phyloP scores from a whole-genome alignment of 441 rosid genomes.

The Eutrema salsugineum region DNA sequence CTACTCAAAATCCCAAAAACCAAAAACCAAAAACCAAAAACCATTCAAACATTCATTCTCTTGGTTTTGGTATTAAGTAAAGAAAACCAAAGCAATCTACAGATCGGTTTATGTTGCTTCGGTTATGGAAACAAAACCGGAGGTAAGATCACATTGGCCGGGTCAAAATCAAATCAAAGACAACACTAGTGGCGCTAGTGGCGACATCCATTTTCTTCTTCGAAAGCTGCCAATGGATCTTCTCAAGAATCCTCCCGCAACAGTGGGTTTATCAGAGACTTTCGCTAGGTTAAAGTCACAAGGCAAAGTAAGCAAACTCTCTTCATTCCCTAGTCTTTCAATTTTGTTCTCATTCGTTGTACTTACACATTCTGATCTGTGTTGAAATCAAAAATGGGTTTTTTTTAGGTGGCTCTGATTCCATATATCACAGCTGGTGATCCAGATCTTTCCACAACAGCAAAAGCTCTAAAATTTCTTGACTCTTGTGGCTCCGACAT shows the following conservation, averaged over 20 bases:
- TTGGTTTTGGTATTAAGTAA: no score
- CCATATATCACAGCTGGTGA: conserved; percentile 97
- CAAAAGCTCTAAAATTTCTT: conserved; percentile 85
- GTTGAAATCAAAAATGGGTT: neutral
- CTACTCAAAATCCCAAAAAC: no score
- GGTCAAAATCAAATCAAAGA: conserved; percentile 6
- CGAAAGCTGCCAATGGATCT: conserved; percentile 49
- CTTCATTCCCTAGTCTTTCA: neutral
- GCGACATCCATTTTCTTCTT: conserved; percentile 26
- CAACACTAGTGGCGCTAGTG: neutral
- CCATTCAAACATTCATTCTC: no score
- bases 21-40: no score
- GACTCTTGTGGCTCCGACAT: conserved; percentile 87
- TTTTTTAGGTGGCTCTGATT: conserved; percentile 74
- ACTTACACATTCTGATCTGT: neutral
- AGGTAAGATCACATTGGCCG: neutral
- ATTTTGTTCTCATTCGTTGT: neutral
- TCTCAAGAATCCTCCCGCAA: conserved; percentile 35
- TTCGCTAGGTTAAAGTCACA: conserved; percentile 63
- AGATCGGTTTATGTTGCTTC: neutral
- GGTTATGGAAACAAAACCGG: neutral
- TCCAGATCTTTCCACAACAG: conserved; percentile 92
- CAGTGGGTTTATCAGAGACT: conserved; percentile 60
- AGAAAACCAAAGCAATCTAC: neutral
- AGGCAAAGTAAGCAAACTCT: conserved; percentile 52